Evolutionary conservation across 1,284 basidiomycete genomes (phyloP), one percentile per base, ranked within the genome.

Genomic region (Trichosporon inkin): DNA sequence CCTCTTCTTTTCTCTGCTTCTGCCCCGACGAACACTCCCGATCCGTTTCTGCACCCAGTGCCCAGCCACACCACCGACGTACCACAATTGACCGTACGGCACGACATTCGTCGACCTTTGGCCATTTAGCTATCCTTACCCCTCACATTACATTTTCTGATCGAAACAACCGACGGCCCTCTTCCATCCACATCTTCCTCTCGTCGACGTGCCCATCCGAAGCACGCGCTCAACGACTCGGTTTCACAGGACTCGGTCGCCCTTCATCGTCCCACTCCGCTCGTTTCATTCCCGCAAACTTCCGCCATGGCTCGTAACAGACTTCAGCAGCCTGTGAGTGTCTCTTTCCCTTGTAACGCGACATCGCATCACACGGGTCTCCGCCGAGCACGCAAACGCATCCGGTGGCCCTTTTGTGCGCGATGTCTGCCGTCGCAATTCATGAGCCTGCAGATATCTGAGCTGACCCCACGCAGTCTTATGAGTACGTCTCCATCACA

Each of bases 221-320:
- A 49, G 24, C 24, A 24, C 24, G 24, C 44, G 44, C 44, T 49
- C 22, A 24, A 49, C 41, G 20, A 20, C 44, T 22, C 28, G 16
- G 8, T 2, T 16, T 16, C 14, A 44, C 55, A 56, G 17, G 34
- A 19, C 40, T 22, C 58, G 19, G 16, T n/a, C 20, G 20, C 16
- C 49, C 22, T 32, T 37, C 37, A 19, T 24, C 53, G 28, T 32
- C n/a, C 53, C 3, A 10, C 52, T 20, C 40, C 35, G 8, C 17
- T 44, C 58, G 36, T 35, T 17, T 47, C 40, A 32, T 49, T 40
- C 37, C 53, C 16, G 20, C 34, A n/a, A 16, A 35, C 37, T 13
- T 16, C 28, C 53, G 58, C n/a, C 44, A 64, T 64, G 63, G 63
- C 63, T 34, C 63, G 63, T n/a, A 61, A 64, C 39, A 55, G 63